Evolutionary conservation across 345 rosid species (phyloP), one percentile per base, ranked within the genome.

Genomic region (Trapa bicornis): DNA sequence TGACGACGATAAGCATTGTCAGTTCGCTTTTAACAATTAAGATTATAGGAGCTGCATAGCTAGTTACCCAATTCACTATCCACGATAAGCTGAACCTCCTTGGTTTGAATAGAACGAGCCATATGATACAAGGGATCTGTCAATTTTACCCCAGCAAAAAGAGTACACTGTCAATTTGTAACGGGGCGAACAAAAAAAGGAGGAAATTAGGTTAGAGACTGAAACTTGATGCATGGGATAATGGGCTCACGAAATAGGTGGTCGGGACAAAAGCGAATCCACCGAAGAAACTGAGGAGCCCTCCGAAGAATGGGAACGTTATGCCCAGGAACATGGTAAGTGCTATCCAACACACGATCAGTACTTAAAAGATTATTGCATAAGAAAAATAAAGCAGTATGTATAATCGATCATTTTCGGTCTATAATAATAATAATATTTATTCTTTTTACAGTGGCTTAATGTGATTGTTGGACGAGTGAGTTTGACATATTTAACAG

Each of bases 221-320:
- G 43, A 41, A 41, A 41, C 7, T 41, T 41, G 43, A 41, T 53
- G 54, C 3, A 15, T 3, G 32, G 57, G 32, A 4, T 3, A 41
- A 8, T 16, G 35, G 61, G 67, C 89, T 84, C 75, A 89, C 91
- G 45, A 89, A 87, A 71, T 80, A 87, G n/a, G 96, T 81, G 17
- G 93, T 87, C 29, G 93, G 86, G 4, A 93, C 86, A 67, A 85
- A 89, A 68, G 86, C 91, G 42, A 89, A 84, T 78, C 96, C 96
- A 54, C 96, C 96, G 15, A 89, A 85, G 80, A 86, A 89, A 47
- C 88, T 86, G 64, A 89, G 86, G 70, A 87, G 86, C 1, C 86
- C 90, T 29, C 87, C 89, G 29, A 86, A 89, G 82, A 89, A 89
- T 1, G 96, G 96, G 68, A 89, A 81, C 35, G 87, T 80, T 66